Evolutionary conservation across 176 grass and related monocot genomes (phyloP).

Genomic region (Triticum turgidum): DNA sequence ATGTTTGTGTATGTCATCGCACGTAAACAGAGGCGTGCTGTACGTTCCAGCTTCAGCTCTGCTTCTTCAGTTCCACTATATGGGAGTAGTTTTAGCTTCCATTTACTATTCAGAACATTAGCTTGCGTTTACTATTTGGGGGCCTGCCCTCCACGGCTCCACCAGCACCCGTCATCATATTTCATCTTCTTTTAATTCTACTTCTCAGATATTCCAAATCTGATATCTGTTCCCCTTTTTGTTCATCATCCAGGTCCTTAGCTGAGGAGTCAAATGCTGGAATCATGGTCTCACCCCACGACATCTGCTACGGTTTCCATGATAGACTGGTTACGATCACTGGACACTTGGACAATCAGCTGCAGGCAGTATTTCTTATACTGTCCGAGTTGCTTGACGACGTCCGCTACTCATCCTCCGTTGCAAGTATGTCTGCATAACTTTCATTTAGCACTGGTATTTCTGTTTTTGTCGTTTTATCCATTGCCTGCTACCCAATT

Average conservation of each 20-base stretch:
- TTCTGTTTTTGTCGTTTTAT: background rate
- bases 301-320: background rate
- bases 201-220: background rate
- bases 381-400: background rate
- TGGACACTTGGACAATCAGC: constrained; percentile 1
- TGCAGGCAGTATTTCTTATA: background rate
- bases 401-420: background rate
- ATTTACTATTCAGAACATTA: background rate
- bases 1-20: background rate
- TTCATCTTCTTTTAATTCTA: background rate
- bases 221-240: background rate
- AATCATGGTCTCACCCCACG: background rate
- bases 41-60: background rate
- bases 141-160: background rate
- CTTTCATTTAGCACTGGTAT: background rate
- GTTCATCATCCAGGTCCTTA: background rate
- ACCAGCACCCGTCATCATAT: background rate
- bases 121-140: background rate
- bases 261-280: background rate
- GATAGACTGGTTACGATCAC: constrained; percentile 7
- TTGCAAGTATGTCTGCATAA: background rate
- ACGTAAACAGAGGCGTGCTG: background rate
- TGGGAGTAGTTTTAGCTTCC: background rate
- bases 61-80: background rate
- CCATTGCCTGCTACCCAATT: background rate